Percentiles rank a stretch among this genome's conserved stretches.
Evolutionary conservation across 148 eudicot genomes (phyloP).

Genomic region (Rhododendron griersonianum): DNA sequence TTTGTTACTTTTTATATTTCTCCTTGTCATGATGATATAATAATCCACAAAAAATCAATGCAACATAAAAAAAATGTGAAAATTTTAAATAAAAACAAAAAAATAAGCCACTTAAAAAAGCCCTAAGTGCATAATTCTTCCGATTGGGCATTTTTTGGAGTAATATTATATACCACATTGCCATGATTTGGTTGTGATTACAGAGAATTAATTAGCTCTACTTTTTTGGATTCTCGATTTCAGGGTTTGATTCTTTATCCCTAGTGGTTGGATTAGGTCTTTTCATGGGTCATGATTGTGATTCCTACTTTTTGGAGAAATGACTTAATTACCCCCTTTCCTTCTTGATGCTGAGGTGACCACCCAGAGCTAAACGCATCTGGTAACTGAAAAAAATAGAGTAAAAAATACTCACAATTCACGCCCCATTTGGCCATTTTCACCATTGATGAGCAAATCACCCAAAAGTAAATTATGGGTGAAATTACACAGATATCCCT

Average conservation of each 20-base stretch:
- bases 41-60: too few species aligned
- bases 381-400: too few species aligned
- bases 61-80: too few species aligned
- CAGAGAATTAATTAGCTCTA: neutral
- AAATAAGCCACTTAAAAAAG: too few species aligned
- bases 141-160: neutral
- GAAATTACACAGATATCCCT: too few species aligned
- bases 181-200: slow-evolving; percentile 12
- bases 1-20: too few species aligned
- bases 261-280: slow-evolving; percentile 32
- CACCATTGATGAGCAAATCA: neutral
- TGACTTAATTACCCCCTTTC: slow-evolving; percentile 16
- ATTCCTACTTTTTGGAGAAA: slow-evolving; percentile 3
- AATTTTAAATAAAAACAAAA: too few species aligned
- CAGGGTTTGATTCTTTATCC: slow-evolving; percentile 18
- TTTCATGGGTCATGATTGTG: slow-evolving; percentile 26
- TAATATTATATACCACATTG: slow-evolving; percentile 1
- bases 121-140: neutral
- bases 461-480: neutral
- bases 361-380: neutral
- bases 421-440: neutral
- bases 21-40: too few species aligned
- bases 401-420: too few species aligned
- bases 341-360: slow-evolving; percentile 18
- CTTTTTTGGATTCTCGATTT: slow-evolving; percentile 3